Conservation (phyloP, 75 land plant species). For the Pinus taeda region DNA sequence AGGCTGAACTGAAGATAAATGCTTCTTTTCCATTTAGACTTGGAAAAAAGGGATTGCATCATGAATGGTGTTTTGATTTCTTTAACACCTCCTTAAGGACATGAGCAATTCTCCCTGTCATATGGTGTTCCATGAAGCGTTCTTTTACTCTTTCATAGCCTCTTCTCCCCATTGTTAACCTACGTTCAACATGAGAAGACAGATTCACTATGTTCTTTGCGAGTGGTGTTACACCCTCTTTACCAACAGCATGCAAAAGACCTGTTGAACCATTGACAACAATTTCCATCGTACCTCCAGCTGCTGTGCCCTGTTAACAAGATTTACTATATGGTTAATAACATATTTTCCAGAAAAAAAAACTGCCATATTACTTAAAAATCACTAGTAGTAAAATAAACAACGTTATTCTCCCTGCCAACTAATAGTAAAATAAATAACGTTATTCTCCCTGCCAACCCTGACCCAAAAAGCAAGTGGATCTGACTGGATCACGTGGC, state of each 20-base stretch:
- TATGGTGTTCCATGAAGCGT: conserved; percentile 71
- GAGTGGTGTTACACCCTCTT: conserved; percentile 71
- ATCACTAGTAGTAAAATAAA: too few species aligned
- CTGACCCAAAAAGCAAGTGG: too few species aligned
- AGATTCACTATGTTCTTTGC: conserved; percentile 76
- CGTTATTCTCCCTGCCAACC: too few species aligned
- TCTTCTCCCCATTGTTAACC: conserved; percentile 69
- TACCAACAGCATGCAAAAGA: conserved; percentile 78
- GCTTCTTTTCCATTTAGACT: not conserved
- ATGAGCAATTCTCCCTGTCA: conserved; percentile 70
- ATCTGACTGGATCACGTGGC: too few species aligned
- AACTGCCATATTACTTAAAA: too few species aligned
- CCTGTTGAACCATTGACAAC: conserved; percentile 84
- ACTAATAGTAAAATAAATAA: too few species aligned
- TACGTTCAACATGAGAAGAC: conserved; percentile 47
- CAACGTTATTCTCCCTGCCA: too few species aligned
- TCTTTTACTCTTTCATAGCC: conserved; percentile 83
- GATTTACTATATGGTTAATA: not conserved
- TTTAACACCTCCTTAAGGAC: conserved; percentile 61
- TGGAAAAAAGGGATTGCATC: not conserved
- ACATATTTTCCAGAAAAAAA: too few species aligned
- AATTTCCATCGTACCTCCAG: conserved; percentile 92
- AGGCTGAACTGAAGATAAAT: not conserved
- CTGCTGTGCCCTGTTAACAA: conserved; percentile 78
- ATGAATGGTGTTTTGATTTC: conserved; percentile 24